Percentiles rank a stretch among this genome's conserved stretches.
These are phyloP conservation scores for Graphiopsis chlorocephala DNA, from an alignment of 2,329 filamentous ascomycete genomes.

Conservation along the genomic window DNA sequence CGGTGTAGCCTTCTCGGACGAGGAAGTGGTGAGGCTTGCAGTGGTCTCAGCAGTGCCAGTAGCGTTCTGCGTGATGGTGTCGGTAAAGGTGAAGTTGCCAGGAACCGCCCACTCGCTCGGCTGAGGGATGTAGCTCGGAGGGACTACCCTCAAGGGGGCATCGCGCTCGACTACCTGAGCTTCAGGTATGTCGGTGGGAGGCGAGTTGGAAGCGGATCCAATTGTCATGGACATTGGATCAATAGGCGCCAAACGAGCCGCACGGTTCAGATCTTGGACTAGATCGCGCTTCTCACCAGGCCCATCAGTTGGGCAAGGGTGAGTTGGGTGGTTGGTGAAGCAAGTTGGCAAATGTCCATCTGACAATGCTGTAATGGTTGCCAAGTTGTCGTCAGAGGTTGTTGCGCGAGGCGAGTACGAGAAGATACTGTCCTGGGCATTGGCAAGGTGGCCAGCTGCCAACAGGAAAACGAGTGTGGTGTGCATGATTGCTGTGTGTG, in stretches of 20 bases:
- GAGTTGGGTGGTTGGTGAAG: conserved; percentile 11
- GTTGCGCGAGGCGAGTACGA: neutral
- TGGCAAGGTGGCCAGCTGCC: neutral
- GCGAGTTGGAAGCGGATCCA: neutral
- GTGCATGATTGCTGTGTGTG: neutral
- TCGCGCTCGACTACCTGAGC: neutral
- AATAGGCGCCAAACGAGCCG: neutral
- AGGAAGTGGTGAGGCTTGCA: neutral
- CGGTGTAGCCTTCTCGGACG: neutral
- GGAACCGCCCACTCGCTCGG: conserved; percentile 11
- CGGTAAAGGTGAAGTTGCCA: conserved; percentile 7
- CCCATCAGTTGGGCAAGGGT: conserved; percentile 9
- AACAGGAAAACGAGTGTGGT: neutral
- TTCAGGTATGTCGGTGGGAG: neutral
- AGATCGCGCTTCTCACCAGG: conserved; percentile 5
- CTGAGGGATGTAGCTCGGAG: conserved; percentile 8
- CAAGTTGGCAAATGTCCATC: conserved; percentile 12
- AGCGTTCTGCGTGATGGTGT: neutral
- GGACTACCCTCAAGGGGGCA: neutral
- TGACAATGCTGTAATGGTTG: neutral
- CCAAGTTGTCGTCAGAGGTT: conserved; percentile 3
- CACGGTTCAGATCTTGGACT: neutral
- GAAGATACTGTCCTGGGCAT: neutral
- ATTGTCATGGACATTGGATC: neutral
- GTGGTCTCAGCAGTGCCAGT: neutral